Evolutionary conservation across 306 rosid genomes (phyloP).

Genomic region (Lablab purpureus): DNA sequence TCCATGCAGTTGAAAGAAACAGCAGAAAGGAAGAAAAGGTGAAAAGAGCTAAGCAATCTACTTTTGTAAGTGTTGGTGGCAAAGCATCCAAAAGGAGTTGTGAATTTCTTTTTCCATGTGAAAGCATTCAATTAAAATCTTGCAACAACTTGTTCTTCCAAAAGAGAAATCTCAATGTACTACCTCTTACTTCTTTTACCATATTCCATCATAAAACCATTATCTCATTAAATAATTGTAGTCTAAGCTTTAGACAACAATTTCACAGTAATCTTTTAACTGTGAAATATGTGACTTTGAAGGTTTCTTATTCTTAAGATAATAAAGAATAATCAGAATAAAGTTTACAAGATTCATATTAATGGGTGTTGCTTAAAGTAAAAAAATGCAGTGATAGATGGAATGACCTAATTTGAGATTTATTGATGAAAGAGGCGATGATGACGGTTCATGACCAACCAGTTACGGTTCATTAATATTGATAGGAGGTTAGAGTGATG

Average conservation of each 20-base stretch:
- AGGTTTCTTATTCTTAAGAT: no score
- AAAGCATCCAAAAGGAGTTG: no score
- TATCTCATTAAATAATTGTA: no score
- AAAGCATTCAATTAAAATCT: conserved; percentile 20
- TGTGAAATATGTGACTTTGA: no score
- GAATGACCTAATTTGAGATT: no score
- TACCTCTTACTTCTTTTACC: neutral
- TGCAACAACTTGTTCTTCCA: neutral
- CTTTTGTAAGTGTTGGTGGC: neutral
- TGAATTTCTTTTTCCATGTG: conserved; percentile 4
- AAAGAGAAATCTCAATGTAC: neutral
- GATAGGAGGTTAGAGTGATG: neutral
- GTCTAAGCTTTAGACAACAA: no score
- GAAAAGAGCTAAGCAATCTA: neutral
- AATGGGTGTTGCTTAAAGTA: no score
- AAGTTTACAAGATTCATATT: no score
- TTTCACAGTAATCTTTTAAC: no score
- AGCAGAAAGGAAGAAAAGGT: neutral
- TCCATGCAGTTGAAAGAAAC: neutral
- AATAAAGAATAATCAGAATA: no score
- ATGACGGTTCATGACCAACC: neutral
- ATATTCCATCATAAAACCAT: neutral
- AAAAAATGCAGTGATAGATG: no score
- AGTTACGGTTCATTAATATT: conserved; percentile 45
- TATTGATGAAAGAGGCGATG: neutral